These are phyloP conservation scores for Pleurotus djamor DNA, from an alignment of 768 basidiomycete genomes.

Conservation along the genomic window DNA sequence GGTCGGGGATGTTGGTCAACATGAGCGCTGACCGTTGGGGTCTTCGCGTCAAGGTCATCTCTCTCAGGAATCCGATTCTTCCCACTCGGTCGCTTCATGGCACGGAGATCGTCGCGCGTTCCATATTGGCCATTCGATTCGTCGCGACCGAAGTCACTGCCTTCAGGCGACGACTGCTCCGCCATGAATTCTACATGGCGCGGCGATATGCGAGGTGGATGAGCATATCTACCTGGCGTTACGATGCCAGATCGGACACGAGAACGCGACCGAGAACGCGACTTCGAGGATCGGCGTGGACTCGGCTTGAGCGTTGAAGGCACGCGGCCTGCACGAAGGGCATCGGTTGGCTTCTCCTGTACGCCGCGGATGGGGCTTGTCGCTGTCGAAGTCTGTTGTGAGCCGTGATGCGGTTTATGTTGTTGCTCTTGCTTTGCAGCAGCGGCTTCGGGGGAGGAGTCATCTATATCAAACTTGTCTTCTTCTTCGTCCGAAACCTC, in stretches of 20 bases:
- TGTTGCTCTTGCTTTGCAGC: slow-evolving; percentile 16
- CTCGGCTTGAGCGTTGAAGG: slow-evolving; percentile 19
- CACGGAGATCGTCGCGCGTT: slow-evolving; percentile 28
- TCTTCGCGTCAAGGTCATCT: slow-evolving; percentile 53
- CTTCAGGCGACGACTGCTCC: slow-evolving; percentile 12
- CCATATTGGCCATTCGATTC: slow-evolving; percentile 27
- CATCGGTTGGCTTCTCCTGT: slow-evolving; percentile 25
- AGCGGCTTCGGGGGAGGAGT: slow-evolving; percentile 65
- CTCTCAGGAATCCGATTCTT: slow-evolving; percentile 63
- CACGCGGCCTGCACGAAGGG: slow-evolving; percentile 21
- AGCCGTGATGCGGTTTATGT: slow-evolving; percentile 12
- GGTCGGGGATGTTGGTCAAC: slow-evolving; percentile 18
- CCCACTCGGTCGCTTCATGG: slow-evolving; percentile 30
- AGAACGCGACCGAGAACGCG: slow-evolving; percentile 40
- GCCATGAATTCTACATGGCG: slow-evolving; percentile 53
- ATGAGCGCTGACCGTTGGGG: slow-evolving; percentile 52
- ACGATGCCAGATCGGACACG: slow-evolving; percentile 58
- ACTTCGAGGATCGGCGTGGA: slow-evolving; percentile 31
- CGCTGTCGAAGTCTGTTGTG: slow-evolving; percentile 16
- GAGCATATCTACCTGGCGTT: slow-evolving; percentile 60
- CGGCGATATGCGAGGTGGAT: slow-evolving; percentile 40
- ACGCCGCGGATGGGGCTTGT: too few relatives aligned
- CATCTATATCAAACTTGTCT: slow-evolving; percentile 92
- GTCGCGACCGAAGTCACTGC: slow-evolving; percentile 41
- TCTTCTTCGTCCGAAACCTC: slow-evolving; percentile 57